phyloP scores from a whole-genome alignment of 495 filamentous ascomycete genomes.

The Aspergillus sparsus region DNA sequence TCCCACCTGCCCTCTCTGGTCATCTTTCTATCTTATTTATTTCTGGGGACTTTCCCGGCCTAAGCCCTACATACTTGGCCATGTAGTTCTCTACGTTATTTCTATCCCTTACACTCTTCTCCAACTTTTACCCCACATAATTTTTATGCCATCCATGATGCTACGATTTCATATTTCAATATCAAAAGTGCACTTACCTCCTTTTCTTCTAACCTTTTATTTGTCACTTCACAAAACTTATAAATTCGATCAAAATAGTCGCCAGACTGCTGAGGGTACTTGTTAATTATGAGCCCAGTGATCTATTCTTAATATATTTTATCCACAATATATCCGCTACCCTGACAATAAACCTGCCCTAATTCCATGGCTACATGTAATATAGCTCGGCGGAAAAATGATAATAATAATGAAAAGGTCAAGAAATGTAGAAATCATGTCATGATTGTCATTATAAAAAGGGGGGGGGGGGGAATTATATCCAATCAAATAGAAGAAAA shows the following conservation, averaged over 20 bases:
- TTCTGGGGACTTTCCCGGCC: not conserved
- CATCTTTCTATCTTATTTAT: not conserved
- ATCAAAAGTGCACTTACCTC: not conserved
- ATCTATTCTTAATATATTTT: too few relatives aligned
- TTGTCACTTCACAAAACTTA: too few relatives aligned
- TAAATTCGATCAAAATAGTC: too few relatives aligned
- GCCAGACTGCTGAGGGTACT: too few relatives aligned
- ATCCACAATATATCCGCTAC: too few relatives aligned
- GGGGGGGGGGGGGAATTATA: not conserved
- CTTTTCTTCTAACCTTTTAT: too few relatives aligned
- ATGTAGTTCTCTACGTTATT: constrained; percentile 1
- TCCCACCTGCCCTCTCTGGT: not conserved
- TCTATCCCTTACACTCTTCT: not conserved
- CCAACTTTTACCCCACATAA: constrained; percentile 13
- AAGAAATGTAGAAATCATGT: too few relatives aligned
- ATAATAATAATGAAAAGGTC: too few relatives aligned
- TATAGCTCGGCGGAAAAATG: too few relatives aligned
- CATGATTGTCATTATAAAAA: not conserved
- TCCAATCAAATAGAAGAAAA: not conserved
- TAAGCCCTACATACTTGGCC: not conserved
- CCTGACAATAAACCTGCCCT: too few relatives aligned
- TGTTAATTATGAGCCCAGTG: too few relatives aligned
- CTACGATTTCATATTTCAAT: constrained; percentile 21
- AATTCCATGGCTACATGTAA: too few relatives aligned
- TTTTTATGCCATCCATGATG: constrained; percentile 20